These are phyloP conservation scores for Geotrichum klebahnii DNA, from an alignment of 1,139 yeast genomes.

Conservation along the genomic window DNA sequence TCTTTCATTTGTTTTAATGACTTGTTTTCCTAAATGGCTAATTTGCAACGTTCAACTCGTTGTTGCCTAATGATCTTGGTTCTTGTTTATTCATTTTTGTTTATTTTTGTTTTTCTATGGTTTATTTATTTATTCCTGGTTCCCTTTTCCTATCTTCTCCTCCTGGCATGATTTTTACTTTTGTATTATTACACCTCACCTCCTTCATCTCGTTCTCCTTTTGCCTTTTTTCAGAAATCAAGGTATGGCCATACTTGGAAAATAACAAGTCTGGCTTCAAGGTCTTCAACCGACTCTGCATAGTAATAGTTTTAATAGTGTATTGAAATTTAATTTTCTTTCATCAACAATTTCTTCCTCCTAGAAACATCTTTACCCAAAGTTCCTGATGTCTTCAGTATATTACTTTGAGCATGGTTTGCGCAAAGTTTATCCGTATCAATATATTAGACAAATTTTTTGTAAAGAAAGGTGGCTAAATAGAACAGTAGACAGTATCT, in stretches of 20 bases:
- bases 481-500: constrained; percentile 10
- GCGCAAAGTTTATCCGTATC: constrained; percentile 18
- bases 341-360: not conserved
- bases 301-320: constrained; percentile 8
- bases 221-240: constrained; percentile 6
- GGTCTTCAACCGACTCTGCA: constrained; percentile 25
- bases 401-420: constrained; percentile 19
- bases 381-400: not conserved
- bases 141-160: constrained; percentile 6
- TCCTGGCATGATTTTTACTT: not conserved
- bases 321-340: not conserved
- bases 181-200: not conserved
- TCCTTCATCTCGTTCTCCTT: not conserved
- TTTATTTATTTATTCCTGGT: constrained; percentile 18
- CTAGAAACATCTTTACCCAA: not conserved
- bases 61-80: constrained; percentile 21
- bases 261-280: constrained; percentile 21
- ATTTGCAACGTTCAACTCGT: constrained; percentile 23
- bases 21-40: constrained; percentile 20
- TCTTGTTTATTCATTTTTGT: constrained; percentile 7
- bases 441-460: constrained; percentile 3
- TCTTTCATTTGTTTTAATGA: constrained; percentile 16
- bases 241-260: constrained; percentile 19
- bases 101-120: constrained; percentile 6
- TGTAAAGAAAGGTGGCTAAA: constrained; percentile 20